phyloP scores from a whole-genome alignment of 2,329 filamentous ascomycete species.

The Thelonectria blattea region DNA sequence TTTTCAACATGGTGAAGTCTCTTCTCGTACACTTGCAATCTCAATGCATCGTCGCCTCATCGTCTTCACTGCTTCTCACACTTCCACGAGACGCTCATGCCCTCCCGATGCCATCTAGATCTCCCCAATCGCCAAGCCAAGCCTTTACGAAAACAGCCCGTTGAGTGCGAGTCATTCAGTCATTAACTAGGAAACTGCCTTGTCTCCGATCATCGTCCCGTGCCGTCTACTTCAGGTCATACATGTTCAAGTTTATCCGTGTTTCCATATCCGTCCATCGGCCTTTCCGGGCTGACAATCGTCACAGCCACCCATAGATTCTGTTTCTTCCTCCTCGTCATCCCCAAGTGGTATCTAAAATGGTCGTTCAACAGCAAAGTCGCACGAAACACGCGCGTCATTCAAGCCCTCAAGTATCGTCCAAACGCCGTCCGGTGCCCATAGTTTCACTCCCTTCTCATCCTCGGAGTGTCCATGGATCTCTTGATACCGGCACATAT shows the following conservation, averaged over 20 bases:
- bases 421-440: constrained; percentile 16
- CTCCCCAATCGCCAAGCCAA: constrained; percentile 2
- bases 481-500: not conserved
- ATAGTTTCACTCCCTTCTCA: not conserved
- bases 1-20: not conserved
- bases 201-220: not conserved
- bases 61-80: constrained; percentile 4
- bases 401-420: constrained; percentile 7
- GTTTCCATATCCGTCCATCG: not conserved
- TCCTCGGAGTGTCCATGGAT: not conserved
- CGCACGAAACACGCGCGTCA: not conserved
- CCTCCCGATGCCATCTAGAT: not conserved
- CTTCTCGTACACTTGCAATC: constrained; percentile 2
- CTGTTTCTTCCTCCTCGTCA: not conserved
- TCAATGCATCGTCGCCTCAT: constrained; percentile 5
- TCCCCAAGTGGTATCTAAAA: constrained; percentile 14
- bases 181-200: constrained; percentile 6
- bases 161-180: constrained; percentile 15
- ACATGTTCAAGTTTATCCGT: not conserved
- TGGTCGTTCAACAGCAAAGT: not conserved
- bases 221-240: not conserved
- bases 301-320: not conserved
- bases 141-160: not conserved
- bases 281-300: not conserved
- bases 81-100: not conserved